Percentiles rank a stretch among this genome's conserved stretches.
Conservation (phyloP, 495 filamentous ascomycete genomes). For the Astrocystis sublimbata region DNA sequence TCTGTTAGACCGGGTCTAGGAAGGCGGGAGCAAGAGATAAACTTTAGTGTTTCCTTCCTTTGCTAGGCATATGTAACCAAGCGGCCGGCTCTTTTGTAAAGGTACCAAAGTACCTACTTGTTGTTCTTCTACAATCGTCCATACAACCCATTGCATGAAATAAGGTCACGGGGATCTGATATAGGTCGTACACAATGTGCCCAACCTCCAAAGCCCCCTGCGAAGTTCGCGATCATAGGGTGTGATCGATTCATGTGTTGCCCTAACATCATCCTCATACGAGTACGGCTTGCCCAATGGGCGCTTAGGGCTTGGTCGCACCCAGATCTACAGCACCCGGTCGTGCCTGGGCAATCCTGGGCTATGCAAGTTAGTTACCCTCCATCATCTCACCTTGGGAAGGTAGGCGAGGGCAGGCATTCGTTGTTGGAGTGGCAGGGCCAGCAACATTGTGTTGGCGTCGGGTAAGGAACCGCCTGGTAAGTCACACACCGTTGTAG, state of each 20-base stretch:
- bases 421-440: background rate
- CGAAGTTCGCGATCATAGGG: constrained; percentile 1
- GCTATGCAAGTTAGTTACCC: background rate
- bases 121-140: no score
- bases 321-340: background rate
- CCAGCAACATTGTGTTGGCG: no score
- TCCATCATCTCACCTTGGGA: background rate
- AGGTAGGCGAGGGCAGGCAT: background rate
- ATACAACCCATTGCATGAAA: no score
- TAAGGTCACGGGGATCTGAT: no score
- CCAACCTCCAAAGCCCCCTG: background rate
- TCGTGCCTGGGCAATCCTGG: background rate
- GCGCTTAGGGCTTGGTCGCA: background rate
- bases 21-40: no score
- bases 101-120: background rate
- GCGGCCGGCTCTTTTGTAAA: background rate
- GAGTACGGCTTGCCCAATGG: constrained; percentile 30
- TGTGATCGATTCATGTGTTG: constrained; percentile 3
- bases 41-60: no score
- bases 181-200: no score
- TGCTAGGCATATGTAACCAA: background rate
- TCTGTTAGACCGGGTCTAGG: no score
- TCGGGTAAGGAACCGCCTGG: no score
- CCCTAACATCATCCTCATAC: constrained; percentile 20
- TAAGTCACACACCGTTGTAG: no score